Conservation (phyloP, 805 yeast species). For the Dipodascus albidus region DNA sequence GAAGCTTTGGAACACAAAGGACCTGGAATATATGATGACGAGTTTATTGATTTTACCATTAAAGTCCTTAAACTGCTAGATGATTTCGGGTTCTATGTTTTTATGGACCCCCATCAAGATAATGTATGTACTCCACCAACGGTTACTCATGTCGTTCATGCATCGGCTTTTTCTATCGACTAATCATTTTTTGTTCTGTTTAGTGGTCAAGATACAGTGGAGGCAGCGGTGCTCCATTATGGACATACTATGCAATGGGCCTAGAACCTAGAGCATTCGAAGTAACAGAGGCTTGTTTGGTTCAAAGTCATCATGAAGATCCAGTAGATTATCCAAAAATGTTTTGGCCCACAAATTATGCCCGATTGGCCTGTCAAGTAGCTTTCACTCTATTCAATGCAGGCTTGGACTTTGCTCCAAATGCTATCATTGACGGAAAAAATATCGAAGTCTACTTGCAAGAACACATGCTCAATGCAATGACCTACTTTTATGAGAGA, state of each 20-base stretch:
- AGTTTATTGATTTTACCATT: slow-evolving; percentile 59
- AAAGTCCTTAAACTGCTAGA: slow-evolving; percentile 47
- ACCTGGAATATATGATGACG: slow-evolving; percentile 72
- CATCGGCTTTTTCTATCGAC: neutral
- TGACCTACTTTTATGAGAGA: slow-evolving; percentile 33
- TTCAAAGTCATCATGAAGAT: slow-evolving; percentile 44
- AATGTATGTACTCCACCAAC: slow-evolving; percentile 25
- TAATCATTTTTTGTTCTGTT: neutral
- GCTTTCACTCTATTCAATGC: slow-evolving; percentile 84
- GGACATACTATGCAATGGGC: slow-evolving; percentile 91
- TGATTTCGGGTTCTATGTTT: slow-evolving; percentile 60
- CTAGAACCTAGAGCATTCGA: slow-evolving; percentile 58
- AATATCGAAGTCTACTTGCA: slow-evolving; percentile 77
- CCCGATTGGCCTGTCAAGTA: slow-evolving; percentile 57
- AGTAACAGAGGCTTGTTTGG: slow-evolving; percentile 60
- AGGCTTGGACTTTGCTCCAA: slow-evolving; percentile 68
- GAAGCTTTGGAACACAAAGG: slow-evolving; percentile 85
- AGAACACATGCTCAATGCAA: slow-evolving; percentile 43
- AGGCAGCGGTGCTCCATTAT: slow-evolving; percentile 88
- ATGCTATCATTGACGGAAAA: slow-evolving; percentile 52
- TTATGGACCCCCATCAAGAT: slow-evolving; percentile 86
- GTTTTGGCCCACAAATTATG: slow-evolving; percentile 89
- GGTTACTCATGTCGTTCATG: neutral
- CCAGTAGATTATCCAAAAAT: slow-evolving; percentile 55
- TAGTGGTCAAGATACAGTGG: slow-evolving; percentile 80